These are phyloP conservation scores for Xylariales sp. DNA, from an alignment of 2,329 filamentous ascomycete genomes.

Conservation along the genomic window DNA sequence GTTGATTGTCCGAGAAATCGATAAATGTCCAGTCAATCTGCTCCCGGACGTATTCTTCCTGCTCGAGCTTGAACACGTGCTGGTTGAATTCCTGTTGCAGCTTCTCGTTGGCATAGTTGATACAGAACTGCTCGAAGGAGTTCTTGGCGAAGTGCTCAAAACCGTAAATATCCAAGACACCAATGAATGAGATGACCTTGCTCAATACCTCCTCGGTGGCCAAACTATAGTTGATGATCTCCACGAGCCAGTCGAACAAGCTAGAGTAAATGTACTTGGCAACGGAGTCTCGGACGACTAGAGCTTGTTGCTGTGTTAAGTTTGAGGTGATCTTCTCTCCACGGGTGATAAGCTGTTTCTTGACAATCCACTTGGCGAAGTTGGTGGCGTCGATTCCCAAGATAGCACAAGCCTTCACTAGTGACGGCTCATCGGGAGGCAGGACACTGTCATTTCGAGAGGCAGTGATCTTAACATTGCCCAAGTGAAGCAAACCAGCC, in stretches of 20 bases:
- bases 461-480: conserved; percentile 93
- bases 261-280: conserved; percentile 99
- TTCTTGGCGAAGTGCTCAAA: conserved; percentile 99
- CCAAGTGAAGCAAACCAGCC: conserved; percentile 86
- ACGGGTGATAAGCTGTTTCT: conserved; percentile 95
- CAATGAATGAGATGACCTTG: conserved; percentile 86
- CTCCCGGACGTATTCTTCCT: conserved; percentile 94
- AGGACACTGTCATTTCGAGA: conserved; percentile 85
- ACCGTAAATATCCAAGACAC: conserved; percentile 97
- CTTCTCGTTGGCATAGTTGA: conserved; percentile 99
- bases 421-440: conserved; percentile 72
- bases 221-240: conserved; percentile 87
- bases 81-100: conserved; percentile 99
- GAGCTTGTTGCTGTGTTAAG: conserved; percentile 85
- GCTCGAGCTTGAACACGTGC: conserved; percentile 97
- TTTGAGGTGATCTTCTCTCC: conserved; percentile 98
- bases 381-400: conserved; percentile 81
- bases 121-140: conserved; percentile 99
- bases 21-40: conserved; percentile 99
- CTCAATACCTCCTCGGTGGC: conserved; percentile 83
- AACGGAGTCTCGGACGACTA: conserved; percentile 93
- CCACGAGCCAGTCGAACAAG: conserved; percentile 98
- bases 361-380: conserved; percentile 97
- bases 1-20: conserved; percentile 98
- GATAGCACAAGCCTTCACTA: conserved; percentile 76